These are phyloP conservation scores for Theobroma cacao DNA, from an alignment of 345 rosid species.

Conservation along the genomic window DNA sequence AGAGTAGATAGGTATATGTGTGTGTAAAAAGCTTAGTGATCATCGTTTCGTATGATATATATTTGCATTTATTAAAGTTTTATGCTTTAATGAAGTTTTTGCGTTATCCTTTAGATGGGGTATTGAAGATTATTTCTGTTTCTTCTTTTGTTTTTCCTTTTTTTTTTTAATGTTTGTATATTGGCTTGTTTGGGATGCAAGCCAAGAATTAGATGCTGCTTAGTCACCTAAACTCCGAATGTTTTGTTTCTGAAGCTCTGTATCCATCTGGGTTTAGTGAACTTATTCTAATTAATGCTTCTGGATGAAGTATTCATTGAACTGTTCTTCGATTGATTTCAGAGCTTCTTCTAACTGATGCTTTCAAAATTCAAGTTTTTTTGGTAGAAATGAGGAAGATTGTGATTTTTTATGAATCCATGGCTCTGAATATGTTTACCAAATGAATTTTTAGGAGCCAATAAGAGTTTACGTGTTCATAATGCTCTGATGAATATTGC, in stretches of 20 bases:
- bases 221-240: not conserved
- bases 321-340: not conserved
- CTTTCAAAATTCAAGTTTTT: not conserved
- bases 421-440: not conserved
- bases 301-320: not conserved
- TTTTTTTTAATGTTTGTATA: not conserved
- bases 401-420: not conserved
- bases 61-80: not conserved
- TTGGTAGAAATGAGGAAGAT: not conserved
- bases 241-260: not conserved
- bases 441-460: not conserved
- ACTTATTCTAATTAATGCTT: not conserved
- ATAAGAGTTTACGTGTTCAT: not conserved
- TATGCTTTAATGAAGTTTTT: not conserved
- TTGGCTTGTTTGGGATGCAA: not conserved
- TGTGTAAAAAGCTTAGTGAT: not conserved
- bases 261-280: not conserved
- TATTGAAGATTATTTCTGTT: not conserved
- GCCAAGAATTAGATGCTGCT: constrained; percentile 8
- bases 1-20: not conserved
- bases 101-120: not conserved
- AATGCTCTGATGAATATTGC: not conserved
- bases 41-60: not conserved
- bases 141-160: not conserved
- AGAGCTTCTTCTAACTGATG: not conserved